Evolutionary conservation across 768 basidiomycete genomes (phyloP), one percentile per base, ranked within the genome.

Genomic region (Trametes maxima): DNA sequence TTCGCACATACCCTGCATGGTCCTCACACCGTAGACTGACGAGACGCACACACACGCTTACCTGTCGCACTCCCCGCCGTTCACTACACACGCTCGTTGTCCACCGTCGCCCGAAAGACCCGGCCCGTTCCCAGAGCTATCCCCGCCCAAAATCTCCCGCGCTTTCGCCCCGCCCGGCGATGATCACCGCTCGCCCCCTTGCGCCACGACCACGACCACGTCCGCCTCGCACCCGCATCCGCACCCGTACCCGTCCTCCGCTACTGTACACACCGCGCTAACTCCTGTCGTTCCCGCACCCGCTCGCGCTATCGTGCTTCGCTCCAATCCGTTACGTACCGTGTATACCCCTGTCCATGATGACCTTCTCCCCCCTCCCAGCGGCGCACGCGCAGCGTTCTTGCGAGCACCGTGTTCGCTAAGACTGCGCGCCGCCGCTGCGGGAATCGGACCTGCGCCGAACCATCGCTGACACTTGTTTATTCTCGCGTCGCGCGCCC

Each of bases 241-340:
- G 28, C 36, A 22, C 28, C 28, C 17, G 3, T 12, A 44, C 46
- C 45, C 14, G 22, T 11, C n/a, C 36, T 6, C 40, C 11, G 12
- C 11, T 58, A 58, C 57, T 50, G 48, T 58, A 58, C 33, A 44
- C 28, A 45, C 37, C 40, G n/a, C n/a, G 48, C 48, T 58, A 51
- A 58, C 48, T 58, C 40, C 48, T 50, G 33, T 50, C 49, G 48
- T 50, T 44, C n/a, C n/a, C 40, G 57, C 48, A 50, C 42, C 28
- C n/a, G 25, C 57, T 58, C 57, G 57, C 47, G 48, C 57, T 58
- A 58, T 58, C 57, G 40, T 58, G 48, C 21, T 40, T 43, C 54
- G 28, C 43, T 37, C 16, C 51, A 36, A 43, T 12, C 19, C 42
- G 37, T 21, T 42, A 44, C 43, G 36, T 51, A n/a, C 17, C 54